Evolutionary conservation across 2,329 filamentous ascomycete genomes (phyloP).

Genomic region (Lasiodiplodia sp.): DNA sequence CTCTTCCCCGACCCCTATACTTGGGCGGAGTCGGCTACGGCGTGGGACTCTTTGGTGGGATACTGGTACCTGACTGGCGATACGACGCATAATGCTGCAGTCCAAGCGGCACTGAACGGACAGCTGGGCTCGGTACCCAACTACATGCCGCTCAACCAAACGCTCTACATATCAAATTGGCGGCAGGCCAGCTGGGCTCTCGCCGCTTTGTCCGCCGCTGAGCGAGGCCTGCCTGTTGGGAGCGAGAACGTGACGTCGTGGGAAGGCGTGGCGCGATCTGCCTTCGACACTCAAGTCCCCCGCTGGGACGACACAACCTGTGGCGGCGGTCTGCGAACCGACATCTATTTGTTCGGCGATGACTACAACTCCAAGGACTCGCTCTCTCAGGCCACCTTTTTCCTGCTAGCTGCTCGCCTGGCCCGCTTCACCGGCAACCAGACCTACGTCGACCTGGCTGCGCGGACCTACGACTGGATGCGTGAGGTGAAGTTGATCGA

Average conservation of each 20-base stretch:
- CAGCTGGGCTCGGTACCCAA: constrained; percentile 52
- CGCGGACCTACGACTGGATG: constrained; percentile 69
- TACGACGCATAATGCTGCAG: constrained; percentile 49
- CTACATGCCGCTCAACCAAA: constrained; percentile 47
- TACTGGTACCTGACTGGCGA: constrained; percentile 58
- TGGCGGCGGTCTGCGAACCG: constrained; percentile 78
- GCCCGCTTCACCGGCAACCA: constrained; percentile 72
- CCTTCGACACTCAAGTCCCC: constrained; percentile 73
- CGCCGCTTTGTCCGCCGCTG: constrained; percentile 71
- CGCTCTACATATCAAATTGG: constrained; percentile 59
- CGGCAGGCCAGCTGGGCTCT: constrained; percentile 80
- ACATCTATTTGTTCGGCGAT: constrained; percentile 78
- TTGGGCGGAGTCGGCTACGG: constrained; percentile 56
- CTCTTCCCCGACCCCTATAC: constrained; percentile 54
- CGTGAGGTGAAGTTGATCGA: constrained; percentile 59
- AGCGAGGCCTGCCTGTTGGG: constrained; percentile 69
- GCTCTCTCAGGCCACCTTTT: constrained; percentile 82
- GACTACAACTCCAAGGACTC: constrained; percentile 86
- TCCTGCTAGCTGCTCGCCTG: constrained; percentile 79
- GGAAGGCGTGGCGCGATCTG: constrained; percentile 71
- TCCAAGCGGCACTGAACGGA: constrained; percentile 52
- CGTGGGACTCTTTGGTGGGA: constrained; percentile 51
- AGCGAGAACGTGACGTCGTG: constrained; percentile 62
- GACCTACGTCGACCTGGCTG: constrained; percentile 66
- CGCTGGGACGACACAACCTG: constrained; percentile 76